Conservation (phyloP, 441 rosid genomes). For the Omphalea diandra region DNA sequence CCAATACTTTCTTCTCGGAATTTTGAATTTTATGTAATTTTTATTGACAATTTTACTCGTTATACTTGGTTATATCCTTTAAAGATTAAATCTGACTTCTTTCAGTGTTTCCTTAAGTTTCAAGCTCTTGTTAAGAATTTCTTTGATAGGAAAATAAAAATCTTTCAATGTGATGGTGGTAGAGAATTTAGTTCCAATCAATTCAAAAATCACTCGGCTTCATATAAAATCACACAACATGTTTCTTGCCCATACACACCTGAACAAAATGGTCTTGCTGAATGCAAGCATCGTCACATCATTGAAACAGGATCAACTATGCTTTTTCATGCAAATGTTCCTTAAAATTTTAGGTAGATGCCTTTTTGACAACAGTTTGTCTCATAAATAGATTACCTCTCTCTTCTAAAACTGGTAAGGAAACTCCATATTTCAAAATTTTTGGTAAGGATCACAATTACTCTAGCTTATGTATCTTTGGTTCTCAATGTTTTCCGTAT, state of each 20-base stretch:
- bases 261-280: no score
- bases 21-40: constrained; percentile 2
- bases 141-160: not conserved
- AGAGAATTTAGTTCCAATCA: not conserved
- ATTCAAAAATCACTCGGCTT: constrained; percentile 4
- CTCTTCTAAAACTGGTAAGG: not conserved
- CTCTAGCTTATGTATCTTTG: not conserved
- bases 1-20: constrained; percentile 3
- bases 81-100: not conserved
- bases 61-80: not conserved
- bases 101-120: not conserved
- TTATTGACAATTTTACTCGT: not conserved
- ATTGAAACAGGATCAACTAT: not conserved
- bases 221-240: not conserved
- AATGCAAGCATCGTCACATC: not conserved
- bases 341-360: not conserved
- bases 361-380: not conserved
- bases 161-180: not conserved
- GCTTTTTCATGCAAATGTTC: not conserved
- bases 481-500: not conserved
- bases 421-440: not conserved
- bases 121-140: not conserved
- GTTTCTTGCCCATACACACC: constrained; percentile 1
- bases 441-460: not conserved
- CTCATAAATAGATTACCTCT: not conserved